Evolutionary conservation across 2,329 filamentous ascomycete genomes (phyloP), one percentile per base, ranked within the genome.

Genomic region (Ophiostoma quercus): DNA sequence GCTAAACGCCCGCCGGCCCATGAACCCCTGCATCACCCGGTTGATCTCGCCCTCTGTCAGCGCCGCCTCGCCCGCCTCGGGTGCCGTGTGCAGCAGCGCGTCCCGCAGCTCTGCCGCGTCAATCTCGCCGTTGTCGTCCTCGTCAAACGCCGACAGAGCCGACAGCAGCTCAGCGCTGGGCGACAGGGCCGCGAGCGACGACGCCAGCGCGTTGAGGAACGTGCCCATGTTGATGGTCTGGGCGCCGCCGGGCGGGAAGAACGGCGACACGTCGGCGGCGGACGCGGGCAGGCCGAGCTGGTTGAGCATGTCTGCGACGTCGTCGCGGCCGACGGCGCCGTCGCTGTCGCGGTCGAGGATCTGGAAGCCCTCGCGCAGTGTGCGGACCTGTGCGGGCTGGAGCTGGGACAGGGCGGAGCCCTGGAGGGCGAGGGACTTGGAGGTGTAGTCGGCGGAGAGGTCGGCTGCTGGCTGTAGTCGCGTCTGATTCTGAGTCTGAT

Each of bases 61-160:
- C 0, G 85, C 79, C 54, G 82, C 82, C 77, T 87, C 85, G 22
- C 91, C 92, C 0, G 86, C 84, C 74, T 96, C 92, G 0, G 92
- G 92, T 0, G 88, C 88, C 0, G 93, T 97, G 74, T 93, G 87
- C 57, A 97, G 80, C 63, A 99, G 79, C 0, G 94, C 92, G 74
- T 95, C 92, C 65, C 91, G 88, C 72, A 99, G 80, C 78, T 97
- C 92, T 0, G 82, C 85, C 25, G 96, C 81, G 77, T 98, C 93
- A 54, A 98, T 88, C 79, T 97, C 93, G 2, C 95, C 95, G 75
- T 91, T 95, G 77, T 99, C 95, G 73, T 96, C 93, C 72, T 96
- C 92, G 76, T 99, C 95, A 77, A 98, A 98, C 0, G 95, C 95
- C 1, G 92, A 92, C 74, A 99, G 94, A 0, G 95, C 95, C 1